Conservation (phyloP, 768 basidiomycete genomes). For the Lanmaoa rubissima region DNA sequence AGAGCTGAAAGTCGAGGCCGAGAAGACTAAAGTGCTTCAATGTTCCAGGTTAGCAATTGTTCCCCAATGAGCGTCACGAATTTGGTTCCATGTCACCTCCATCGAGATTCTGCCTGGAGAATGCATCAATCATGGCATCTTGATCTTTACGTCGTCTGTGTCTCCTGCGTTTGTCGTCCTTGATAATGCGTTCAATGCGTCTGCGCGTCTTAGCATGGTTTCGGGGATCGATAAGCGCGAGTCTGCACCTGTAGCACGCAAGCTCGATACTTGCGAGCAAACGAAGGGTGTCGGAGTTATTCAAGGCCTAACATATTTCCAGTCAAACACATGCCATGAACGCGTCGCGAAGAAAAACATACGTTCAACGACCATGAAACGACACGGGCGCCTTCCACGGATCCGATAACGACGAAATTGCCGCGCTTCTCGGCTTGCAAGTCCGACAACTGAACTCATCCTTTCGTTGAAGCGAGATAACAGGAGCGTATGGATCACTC, state of each 20-base stretch:
- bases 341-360: constrained; percentile 23
- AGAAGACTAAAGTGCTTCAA: constrained; percentile 13
- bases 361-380: constrained; percentile 87
- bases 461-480: not conserved
- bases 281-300: constrained; percentile 79
- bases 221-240: constrained; percentile 66
- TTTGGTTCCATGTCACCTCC: constrained; percentile 26
- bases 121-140: constrained; percentile 78
- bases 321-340: constrained; percentile 10
- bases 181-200: constrained; percentile 77
- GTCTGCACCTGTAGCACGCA: constrained; percentile 75
- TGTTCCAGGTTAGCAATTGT: constrained; percentile 7
- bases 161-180: constrained; percentile 77
- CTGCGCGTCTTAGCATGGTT: constrained; percentile 62
- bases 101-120: constrained; percentile 52
- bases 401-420: constrained; percentile 82
- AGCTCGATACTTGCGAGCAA: constrained; percentile 82
- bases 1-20: constrained; percentile 1
- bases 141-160: constrained; percentile 84
- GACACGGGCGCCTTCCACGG: constrained; percentile 69
- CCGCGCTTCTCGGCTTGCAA: constrained; percentile 85
- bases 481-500: constrained; percentile 17
- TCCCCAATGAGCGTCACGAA: constrained; percentile 19
- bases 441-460: constrained; percentile 50
- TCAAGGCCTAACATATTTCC: constrained; percentile 56